Evolutionary conservation across 805 yeast species (phyloP).

Genomic region (Wickerhamiella dianesei): DNA sequence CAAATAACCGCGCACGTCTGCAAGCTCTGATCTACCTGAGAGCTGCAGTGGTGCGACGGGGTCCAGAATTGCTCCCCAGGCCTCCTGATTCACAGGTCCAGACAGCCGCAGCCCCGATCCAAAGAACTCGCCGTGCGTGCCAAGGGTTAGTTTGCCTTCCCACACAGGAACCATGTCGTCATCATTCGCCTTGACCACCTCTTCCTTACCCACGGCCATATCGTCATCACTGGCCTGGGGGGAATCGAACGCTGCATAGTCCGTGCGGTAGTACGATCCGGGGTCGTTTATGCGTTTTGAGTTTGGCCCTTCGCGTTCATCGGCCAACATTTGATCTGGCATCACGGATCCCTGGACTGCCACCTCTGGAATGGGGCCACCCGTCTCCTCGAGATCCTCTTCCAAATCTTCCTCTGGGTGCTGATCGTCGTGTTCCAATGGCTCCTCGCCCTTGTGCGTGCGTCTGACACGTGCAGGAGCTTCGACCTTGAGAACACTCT

Average conservation of each 20-base stretch:
- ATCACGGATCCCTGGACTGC: neutral
- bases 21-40: conserved; percentile 49
- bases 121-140: neutral
- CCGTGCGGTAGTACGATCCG: conserved; percentile 32
- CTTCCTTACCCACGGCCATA: neutral
- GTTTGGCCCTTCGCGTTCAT: conserved; percentile 31
- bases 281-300: conserved; percentile 37
- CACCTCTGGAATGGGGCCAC: conserved; percentile 4
- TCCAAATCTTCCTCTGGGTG: conserved; percentile 5
- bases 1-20: conserved; percentile 45
- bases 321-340: neutral
- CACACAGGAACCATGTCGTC: conserved; percentile 5
- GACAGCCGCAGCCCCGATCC: conserved; percentile 4
- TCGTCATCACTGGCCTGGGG: conserved; percentile 12
- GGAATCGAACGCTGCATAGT: conserved; percentile 23
- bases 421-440: conserved; percentile 43
- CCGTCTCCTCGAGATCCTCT: conserved; percentile 6
- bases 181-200: neutral
- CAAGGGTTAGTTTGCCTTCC: conserved; percentile 17
- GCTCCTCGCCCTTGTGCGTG: conserved; percentile 80
- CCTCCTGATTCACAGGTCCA: conserved; percentile 15
- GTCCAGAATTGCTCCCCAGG: conserved; percentile 20
- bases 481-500: conserved; percentile 49
- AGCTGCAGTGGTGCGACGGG: conserved; percentile 28
- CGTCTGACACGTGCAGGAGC: conserved; percentile 54